Percentiles rank a stretch among this genome's conserved stretches.
These are phyloP conservation scores for Suaeda aralocaspica DNA, from an alignment of 148 eudicot species.

Conservation along the genomic window DNA sequence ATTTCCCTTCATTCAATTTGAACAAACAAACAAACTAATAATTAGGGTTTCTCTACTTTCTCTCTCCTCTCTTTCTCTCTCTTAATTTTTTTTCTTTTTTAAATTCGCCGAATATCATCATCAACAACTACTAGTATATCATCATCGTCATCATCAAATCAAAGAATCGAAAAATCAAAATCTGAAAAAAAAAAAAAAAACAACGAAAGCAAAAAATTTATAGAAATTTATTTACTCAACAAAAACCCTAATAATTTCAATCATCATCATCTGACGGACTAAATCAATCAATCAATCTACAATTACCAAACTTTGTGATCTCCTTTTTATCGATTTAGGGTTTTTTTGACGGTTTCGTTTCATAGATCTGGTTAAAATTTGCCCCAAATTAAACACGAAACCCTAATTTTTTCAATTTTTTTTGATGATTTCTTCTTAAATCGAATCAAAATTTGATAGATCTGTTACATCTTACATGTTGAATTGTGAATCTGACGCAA, in stretches of 20 bases:
- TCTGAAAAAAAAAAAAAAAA: neutral
- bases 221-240: neutral
- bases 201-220: neutral
- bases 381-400: constrained; percentile 12
- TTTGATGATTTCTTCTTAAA: neutral
- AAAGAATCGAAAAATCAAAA: neutral
- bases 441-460: constrained; percentile 13
- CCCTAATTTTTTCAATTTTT: constrained; percentile 22
- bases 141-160: constrained; percentile 11
- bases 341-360: neutral
- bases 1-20: neutral
- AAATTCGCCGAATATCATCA: constrained; percentile 15
- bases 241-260: constrained; percentile 16
- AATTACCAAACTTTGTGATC: constrained; percentile 17
- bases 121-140: neutral
- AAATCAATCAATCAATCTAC: constrained; percentile 5
- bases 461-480: constrained; percentile 24
- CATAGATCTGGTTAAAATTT: constrained; percentile 20
- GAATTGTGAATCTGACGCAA: constrained; percentile 20
- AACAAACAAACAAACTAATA: too few species aligned
- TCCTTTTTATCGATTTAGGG: neutral
- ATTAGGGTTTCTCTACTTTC: constrained; percentile 27
- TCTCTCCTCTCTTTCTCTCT: neutral
- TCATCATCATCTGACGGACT: constrained; percentile 11
- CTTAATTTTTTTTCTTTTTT: neutral